Percentiles rank a stretch among this genome's conserved stretches.
Evolutionary conservation across 805 yeast species (phyloP).

Genomic region (Kuraishia floccosa): DNA sequence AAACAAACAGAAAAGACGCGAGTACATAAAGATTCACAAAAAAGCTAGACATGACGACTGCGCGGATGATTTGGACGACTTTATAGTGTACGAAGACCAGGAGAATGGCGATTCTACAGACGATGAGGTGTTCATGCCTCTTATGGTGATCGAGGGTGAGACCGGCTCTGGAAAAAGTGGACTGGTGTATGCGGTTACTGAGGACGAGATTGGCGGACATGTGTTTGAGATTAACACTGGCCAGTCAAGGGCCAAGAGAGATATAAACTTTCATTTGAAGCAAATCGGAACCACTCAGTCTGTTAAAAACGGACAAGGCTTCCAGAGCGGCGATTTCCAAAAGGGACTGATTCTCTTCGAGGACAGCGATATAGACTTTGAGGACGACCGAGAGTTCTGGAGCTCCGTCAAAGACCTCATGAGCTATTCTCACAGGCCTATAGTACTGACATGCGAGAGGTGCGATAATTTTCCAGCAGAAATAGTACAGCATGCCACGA

Average conservation of each 20-base stretch:
- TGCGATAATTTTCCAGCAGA: slow-evolving; percentile 12
- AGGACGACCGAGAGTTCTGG: slow-evolving; percentile 78
- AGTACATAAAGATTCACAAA: slow-evolving; percentile 9
- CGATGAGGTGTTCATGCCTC: slow-evolving; percentile 41
- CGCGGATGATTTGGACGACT: slow-evolving; percentile 17
- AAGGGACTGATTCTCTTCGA: slow-evolving; percentile 70
- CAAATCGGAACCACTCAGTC: slow-evolving; percentile 81
- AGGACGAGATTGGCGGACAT: slow-evolving; percentile 46
- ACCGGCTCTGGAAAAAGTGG: slow-evolving; percentile 74
- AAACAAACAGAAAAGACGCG: slow-evolving; percentile 14
- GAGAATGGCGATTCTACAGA: slow-evolving; percentile 14
- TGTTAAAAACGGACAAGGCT: slow-evolving; percentile 33
- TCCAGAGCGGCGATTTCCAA: slow-evolving; percentile 20
- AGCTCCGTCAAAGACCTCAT: slow-evolving; percentile 49
- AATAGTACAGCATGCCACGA: slow-evolving; percentile 17
- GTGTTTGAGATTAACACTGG: slow-evolving; percentile 76
- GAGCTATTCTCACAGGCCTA: slow-evolving; percentile 21
- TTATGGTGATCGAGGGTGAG: slow-evolving; percentile 59
- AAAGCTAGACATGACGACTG: slow-evolving; percentile 9
- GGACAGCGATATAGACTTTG: slow-evolving; percentile 74
- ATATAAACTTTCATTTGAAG: slow-evolving; percentile 48
- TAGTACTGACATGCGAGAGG: slow-evolving; percentile 17
- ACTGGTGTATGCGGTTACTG: slow-evolving; percentile 55
- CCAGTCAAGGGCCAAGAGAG: slow-evolving; percentile 63
- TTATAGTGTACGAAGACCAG: slow-evolving; percentile 24